Evolutionary conservation across 805 yeast genomes (phyloP).

Genomic region (Diddensiella transvaalensis): DNA sequence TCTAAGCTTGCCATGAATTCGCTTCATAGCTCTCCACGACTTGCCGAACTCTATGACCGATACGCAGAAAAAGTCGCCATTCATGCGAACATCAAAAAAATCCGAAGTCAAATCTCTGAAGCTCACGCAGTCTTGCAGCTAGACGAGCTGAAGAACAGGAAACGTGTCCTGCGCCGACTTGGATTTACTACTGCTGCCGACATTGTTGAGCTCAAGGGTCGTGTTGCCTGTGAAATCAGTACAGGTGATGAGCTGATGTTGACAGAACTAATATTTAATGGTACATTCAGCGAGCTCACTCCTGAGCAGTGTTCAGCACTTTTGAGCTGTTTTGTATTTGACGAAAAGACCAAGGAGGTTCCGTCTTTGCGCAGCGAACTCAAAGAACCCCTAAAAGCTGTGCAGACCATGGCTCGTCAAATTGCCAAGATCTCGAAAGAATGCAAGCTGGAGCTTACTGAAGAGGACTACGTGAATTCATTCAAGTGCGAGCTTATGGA

Average conservation of each 20-base stretch:
- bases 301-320: constrained; percentile 92
- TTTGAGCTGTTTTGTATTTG: constrained; percentile 93
- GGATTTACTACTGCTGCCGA: constrained; percentile 88
- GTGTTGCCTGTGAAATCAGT: constrained; percentile 95
- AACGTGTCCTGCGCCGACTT: constrained; percentile 85
- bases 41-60: constrained; percentile 58
- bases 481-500: constrained; percentile 96
- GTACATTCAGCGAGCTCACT: constrained; percentile 82
- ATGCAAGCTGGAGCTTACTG: constrained; percentile 83
- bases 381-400: constrained; percentile 83
- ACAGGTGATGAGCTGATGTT: constrained; percentile 76
- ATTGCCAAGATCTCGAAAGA: constrained; percentile 88
- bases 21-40: constrained; percentile 44
- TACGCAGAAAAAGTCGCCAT: constrained; percentile 64
- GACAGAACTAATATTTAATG: constrained; percentile 92
- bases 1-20: constrained; percentile 69
- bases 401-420: constrained; percentile 87
- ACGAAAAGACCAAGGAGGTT: constrained; percentile 83
- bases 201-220: constrained; percentile 91
- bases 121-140: constrained; percentile 90
- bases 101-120: constrained; percentile 65
- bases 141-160: constrained; percentile 90
- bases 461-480: constrained; percentile 86
- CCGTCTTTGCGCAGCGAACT: constrained; percentile 85
- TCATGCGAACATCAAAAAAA: constrained; percentile 52